A percentile compares a stretch with the other conserved stretches of the same genome.
Conservation (phyloP, 495 filamentous ascomycete species). For the Lophiotrema nucula region DNA sequence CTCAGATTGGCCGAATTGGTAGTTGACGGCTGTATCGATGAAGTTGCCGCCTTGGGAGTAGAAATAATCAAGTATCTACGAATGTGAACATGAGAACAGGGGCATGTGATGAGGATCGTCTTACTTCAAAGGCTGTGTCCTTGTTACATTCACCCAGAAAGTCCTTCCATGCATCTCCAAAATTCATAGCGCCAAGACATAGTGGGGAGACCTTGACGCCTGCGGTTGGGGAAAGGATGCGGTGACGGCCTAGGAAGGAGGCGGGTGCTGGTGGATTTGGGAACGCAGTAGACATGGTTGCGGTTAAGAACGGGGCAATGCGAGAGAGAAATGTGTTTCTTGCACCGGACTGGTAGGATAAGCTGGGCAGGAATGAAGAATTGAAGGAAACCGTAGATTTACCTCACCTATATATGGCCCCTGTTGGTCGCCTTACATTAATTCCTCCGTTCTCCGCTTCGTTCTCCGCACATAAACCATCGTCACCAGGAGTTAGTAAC, state of each 20-base stretch:
- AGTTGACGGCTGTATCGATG: slow-evolving; percentile 72
- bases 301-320: neutral
- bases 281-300: slow-evolving; percentile 13
- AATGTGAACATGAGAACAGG: too few species aligned
- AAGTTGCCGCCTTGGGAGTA: slow-evolving; percentile 71
- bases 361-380: too few species aligned
- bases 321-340: too few species aligned
- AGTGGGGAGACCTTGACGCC: slow-evolving; percentile 61
- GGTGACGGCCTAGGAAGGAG: slow-evolving; percentile 58
- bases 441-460: too few species aligned
- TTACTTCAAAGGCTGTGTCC: slow-evolving; percentile 57
- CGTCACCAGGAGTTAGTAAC: too few species aligned
- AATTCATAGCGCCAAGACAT: slow-evolving; percentile 61
- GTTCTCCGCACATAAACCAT: too few species aligned
- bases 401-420: too few species aligned
- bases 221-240: slow-evolving; percentile 58
- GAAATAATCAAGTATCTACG: slow-evolving; percentile 68
- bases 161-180: slow-evolving; percentile 54
- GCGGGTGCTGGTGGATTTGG: slow-evolving; percentile 52
- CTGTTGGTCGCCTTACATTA: too few species aligned
- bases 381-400: too few species aligned
- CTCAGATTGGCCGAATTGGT: slow-evolving; percentile 70
- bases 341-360: too few species aligned
- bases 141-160: slow-evolving; percentile 61
- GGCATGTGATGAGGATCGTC: too few species aligned